Base-by-base conservation (phyloP, 106 monocot genomes). In the Cymbidium sinense region DNA sequence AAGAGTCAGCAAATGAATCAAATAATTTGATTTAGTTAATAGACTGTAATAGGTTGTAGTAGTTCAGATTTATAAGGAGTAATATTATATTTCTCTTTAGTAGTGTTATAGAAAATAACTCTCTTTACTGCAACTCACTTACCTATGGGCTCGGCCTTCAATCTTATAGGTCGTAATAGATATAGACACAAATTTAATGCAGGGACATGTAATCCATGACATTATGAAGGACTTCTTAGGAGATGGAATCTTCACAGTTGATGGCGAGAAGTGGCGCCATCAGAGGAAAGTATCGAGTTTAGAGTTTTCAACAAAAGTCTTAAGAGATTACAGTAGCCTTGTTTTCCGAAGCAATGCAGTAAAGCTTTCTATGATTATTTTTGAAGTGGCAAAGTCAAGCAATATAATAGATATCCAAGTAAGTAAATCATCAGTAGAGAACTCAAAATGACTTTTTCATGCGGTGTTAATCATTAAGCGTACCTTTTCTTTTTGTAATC, bases 241-340 rank as follows among this genome's bases (percentile, higher is more conserved):
- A 29, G 83, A 88, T 55, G 85, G 88, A 29, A 88, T 88, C n/a
- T 88, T 88, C 73, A 81, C 83, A 8, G 83, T 85, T 2, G 88
- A 88, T 73, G 88, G 85, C 5, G 88, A 85, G 3, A 88, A 86
- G 61, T 88, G 88, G 88, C 51, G 74, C 10, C 85, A 86, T 19
- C 88, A 88, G 51, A 78, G 85, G 50, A 88, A 88, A 75, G 34
- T 85, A 13, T 85, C 85, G 34, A 88, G 85, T 72, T 86, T 75
- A 25, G 58, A 77, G 29, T 83, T 83, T 64, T 73, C 83, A 13
- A 64, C 71, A 69, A 83, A 47, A 34, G 54, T 83, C 34, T 50
- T 83, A 11, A 71, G 83, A 13, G 78, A 83, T 52, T 79, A 65
- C 51, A 83, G 74, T 8, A 34, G 75, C 27, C 61, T 19, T 13